phyloP scores from a whole-genome alignment of 495 filamentous ascomycete species.

The Aspergillus diversus region DNA sequence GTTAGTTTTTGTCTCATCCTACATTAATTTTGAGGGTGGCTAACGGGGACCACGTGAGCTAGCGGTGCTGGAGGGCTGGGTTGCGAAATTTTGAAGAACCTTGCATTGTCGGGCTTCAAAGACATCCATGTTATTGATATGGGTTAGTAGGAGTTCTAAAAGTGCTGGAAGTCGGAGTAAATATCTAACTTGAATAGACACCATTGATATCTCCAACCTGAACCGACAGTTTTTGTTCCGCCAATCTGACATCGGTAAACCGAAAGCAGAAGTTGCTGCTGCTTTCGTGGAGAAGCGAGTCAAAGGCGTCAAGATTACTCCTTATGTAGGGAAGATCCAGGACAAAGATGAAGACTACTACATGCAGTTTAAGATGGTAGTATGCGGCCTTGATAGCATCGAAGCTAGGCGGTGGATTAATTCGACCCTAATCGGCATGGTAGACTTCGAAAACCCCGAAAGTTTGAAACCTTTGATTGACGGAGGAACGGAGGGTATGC shows the following conservation, averaged over 20 bases:
- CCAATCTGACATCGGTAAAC: conserved; percentile 85
- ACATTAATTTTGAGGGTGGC: neutral
- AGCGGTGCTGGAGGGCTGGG: conserved; percentile 95
- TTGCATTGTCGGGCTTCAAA: conserved; percentile 93
- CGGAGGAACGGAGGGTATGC: conserved; percentile 87
- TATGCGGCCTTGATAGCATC: conserved; percentile 97
- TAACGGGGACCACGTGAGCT: conserved; percentile 14
- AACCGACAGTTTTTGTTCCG: conserved; percentile 99
- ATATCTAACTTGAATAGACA: conserved; percentile 59
- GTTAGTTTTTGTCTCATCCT: conserved; percentile 25
- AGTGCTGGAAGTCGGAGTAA: neutral
- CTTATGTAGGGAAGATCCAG: conserved; percentile 92
- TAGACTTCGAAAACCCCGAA: conserved; percentile 77
- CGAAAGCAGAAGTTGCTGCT: conserved; percentile 92
- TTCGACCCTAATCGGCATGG: conserved; percentile 86
- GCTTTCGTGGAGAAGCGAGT: conserved; percentile 87
- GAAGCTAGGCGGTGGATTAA: conserved; percentile 99
- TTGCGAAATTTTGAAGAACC: conserved; percentile 96
- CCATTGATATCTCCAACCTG: conserved; percentile 97
- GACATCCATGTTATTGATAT: conserved; percentile 99
- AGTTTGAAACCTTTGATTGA: conserved; percentile 91
- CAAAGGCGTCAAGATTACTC: conserved; percentile 87
- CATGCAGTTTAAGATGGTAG: conserved; percentile 91
- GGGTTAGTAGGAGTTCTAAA: conserved; percentile 54
- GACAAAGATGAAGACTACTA: conserved; percentile 98